These are phyloP conservation scores for Apiospora malaysiana DNA, from an alignment of 2,329 filamentous ascomycete species.

Conservation along the genomic window DNA sequence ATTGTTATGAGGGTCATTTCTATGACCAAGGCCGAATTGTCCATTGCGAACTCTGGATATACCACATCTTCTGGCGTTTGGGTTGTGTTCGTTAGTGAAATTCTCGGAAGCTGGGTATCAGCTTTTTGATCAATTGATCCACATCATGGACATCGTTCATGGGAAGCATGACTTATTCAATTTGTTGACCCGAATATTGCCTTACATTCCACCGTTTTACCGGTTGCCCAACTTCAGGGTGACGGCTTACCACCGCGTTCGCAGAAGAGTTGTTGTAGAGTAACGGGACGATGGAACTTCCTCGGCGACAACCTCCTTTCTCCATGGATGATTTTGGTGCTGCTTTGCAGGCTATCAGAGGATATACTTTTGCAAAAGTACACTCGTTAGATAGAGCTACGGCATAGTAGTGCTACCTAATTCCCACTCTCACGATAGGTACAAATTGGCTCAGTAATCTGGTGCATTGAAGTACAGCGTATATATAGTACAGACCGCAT, in stretches of 20 bases:
- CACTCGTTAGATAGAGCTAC: no score
- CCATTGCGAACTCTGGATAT: conserved; percentile 2
- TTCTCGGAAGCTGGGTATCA: not conserved
- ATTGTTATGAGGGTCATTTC: not conserved
- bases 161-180: not conserved
- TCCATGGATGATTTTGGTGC: not conserved
- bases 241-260: not conserved
- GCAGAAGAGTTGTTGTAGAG: not conserved
- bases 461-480: not conserved
- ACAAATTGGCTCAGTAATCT: not conserved
- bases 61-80: conserved; percentile 8
- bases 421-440: not conserved
- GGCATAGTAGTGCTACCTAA: not conserved
- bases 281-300: not conserved
- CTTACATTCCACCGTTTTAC: not conserved
- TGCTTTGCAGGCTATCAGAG: not conserved
- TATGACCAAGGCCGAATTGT: not conserved
- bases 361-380: no score
- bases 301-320: not conserved
- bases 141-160: not conserved
- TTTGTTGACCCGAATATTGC: not conserved
- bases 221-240: not conserved
- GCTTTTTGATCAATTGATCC: not conserved
- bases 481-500: not conserved
- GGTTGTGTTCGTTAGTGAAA: not conserved